Evolutionary conservation across 176 grass and related monocot genomes (phyloP), one percentile per base, ranked within the genome.

Genomic region (Saccharum spontaneum): DNA sequence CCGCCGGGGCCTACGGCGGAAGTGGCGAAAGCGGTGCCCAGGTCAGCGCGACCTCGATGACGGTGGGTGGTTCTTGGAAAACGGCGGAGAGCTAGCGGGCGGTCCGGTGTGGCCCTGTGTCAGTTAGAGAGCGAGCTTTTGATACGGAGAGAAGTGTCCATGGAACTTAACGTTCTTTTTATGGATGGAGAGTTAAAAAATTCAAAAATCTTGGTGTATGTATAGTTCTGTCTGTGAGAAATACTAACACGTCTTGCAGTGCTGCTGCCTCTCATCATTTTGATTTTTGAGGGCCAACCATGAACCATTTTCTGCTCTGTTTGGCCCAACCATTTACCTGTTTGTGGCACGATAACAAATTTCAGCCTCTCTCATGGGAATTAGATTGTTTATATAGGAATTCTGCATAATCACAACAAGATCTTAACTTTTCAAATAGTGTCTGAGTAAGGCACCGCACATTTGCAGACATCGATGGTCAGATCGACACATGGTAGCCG

Each of bases 31-130:
- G 76, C 40, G 63, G 20, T 44, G 69, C 15, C 73, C 73, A 78
- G 72, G 20, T 14, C 28, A 30, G 18, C 60, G 76, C 30, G 18
- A 87, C 67, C 82, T 77, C 81, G 14, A 66, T 82, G 2, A 85
- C 55, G 13, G 38, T 39, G 8, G 77, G 64, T 39, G 30, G 34
- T 18, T 68, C 76, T 4, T 87, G 88, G 88, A 82, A 68, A 64
- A 90, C 88, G 39, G 85, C 82, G 3, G 77, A 90, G 82, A 90
- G 87, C 85, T 92, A 90, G 88, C 79, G 57, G 37, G 33, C 44
- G 75, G 54, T 55, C 60, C 48, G 49, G 28, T 31, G 71, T 73
- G 61, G 44, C 30, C 63, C 17, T 10, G 45, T 68, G 69, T 83
- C 79, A 66, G 86, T 86, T 83, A 79, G 86, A 48, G 72, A 73